phyloP scores from a whole-genome alignment of 2,329 filamentous ascomycete species.

The Fusarium decemcellulare region DNA sequence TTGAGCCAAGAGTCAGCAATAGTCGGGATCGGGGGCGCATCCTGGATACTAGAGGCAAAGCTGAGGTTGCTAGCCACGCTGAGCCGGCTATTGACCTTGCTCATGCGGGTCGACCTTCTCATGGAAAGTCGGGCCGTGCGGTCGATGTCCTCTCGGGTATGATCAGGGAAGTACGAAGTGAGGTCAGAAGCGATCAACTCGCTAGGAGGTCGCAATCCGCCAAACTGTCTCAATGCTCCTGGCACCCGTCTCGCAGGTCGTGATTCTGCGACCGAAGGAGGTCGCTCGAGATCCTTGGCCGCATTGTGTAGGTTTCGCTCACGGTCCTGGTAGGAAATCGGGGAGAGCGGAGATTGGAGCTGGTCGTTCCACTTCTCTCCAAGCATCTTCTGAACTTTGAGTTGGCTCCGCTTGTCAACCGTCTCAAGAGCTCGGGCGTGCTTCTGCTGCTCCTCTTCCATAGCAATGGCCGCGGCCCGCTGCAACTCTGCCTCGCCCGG shows the following conservation, averaged over 20 bases:
- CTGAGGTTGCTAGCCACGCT: slow-evolving; percentile 96
- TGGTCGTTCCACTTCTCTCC: slow-evolving; percentile 88
- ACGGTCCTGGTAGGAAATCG: slow-evolving; percentile 79
- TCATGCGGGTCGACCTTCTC: slow-evolving; percentile 89
- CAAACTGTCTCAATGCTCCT: slow-evolving; percentile 81
- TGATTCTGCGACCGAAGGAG: slow-evolving; percentile 63
- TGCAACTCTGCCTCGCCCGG: slow-evolving; percentile 90
- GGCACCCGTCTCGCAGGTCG: slow-evolving; percentile 64
- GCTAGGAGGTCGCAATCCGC: slow-evolving; percentile 92
- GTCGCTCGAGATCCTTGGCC: slow-evolving; percentile 70
- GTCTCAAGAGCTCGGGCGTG: slow-evolving; percentile 75
- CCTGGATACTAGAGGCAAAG: slow-evolving; percentile 90
- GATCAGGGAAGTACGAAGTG: slow-evolving; percentile 97
- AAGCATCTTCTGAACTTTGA: slow-evolving; percentile 90
- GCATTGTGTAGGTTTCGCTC: slow-evolving; percentile 76
- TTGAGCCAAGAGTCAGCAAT: slow-evolving; percentile 95
- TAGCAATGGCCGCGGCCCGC: slow-evolving; percentile 88
- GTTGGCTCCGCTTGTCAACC: slow-evolving; percentile 82
- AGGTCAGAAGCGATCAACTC: slow-evolving; percentile 98
- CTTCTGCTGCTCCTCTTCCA: slow-evolving; percentile 85
- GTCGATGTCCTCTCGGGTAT: slow-evolving; percentile 94
- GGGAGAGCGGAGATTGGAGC: slow-evolving; percentile 88
- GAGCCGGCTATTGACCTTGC: slow-evolving; percentile 91
- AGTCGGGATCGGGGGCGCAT: slow-evolving; percentile 94
- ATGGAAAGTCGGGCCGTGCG: slow-evolving; percentile 94